A percentile compares a stretch with the other conserved stretches of the same genome.
These are phyloP conservation scores for Chloroidium sp. DNA, from an alignment of 163 green algal genomes.

Conservation along the genomic window DNA sequence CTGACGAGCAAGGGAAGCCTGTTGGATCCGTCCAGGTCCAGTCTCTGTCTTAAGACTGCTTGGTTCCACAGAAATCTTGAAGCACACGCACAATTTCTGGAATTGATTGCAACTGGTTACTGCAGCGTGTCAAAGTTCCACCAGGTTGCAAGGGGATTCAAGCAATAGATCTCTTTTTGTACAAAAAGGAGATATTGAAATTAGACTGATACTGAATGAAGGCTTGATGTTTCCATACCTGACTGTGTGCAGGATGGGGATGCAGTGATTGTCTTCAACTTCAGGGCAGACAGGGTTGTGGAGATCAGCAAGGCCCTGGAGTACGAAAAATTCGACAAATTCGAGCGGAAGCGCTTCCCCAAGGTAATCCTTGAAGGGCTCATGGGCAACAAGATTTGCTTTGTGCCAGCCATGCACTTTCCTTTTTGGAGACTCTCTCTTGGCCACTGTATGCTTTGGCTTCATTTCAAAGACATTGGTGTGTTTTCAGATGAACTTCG, in stretches of 20 bases:
- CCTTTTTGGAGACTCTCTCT: neutral
- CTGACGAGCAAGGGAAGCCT: slow-evolving; percentile 63
- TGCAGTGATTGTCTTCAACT: slow-evolving; percentile 94
- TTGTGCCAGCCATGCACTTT: neutral
- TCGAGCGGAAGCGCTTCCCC: slow-evolving; percentile 59
- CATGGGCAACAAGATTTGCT: no score
- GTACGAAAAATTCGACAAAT: slow-evolving; percentile 68
- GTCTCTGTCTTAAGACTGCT: no score
- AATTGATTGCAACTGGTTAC: no score
- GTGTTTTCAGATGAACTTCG: slow-evolving; percentile 40
- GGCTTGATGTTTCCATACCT: no score
- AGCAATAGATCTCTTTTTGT: no score
- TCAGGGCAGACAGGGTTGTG: slow-evolving; percentile 87
- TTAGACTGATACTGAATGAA: no score
- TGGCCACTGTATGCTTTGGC: neutral
- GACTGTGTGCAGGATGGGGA: slow-evolving; percentile 44
- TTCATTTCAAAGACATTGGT: neutral
- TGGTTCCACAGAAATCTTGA: no score
- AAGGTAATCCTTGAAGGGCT: slow-evolving; percentile 19
- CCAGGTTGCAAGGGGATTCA: no score
- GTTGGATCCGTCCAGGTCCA: slow-evolving; percentile 61
- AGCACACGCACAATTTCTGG: no score
- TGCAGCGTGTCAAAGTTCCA: no score
- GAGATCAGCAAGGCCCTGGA: slow-evolving; percentile 93
- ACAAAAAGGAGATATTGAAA: no score